Conservation (phyloP, 106 monocot genomes). For the Chionographis japonica region DNA sequence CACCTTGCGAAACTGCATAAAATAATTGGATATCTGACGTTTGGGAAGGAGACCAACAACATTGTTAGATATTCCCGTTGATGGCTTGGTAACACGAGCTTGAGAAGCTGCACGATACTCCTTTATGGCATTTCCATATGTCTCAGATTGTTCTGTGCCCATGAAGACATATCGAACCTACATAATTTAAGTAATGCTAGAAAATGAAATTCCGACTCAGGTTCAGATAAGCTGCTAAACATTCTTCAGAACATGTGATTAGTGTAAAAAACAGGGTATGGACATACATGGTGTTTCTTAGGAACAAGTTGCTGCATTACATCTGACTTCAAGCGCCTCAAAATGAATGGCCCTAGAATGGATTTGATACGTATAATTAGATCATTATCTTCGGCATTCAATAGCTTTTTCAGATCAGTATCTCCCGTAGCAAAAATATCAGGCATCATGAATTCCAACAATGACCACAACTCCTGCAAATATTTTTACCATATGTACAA, state of each 20-base stretch:
- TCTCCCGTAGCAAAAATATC: conserved; percentile 90
- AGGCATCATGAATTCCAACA: conserved; percentile 99
- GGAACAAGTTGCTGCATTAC: conserved; percentile 98
- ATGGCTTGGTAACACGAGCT: conserved; percentile 45
- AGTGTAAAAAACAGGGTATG: neutral
- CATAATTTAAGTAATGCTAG: conserved; percentile 3
- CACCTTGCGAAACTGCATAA: conserved; percentile 94
- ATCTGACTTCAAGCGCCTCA: conserved; percentile 95
- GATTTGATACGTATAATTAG: conserved; percentile 89
- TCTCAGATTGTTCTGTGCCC: conserved; percentile 55
- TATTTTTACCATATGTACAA: neutral
- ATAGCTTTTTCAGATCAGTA: conserved; percentile 73
- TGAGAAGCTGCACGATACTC: conserved; percentile 77
- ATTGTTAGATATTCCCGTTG: conserved; percentile 30
- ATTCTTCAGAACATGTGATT: neutral
- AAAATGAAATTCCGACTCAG: conserved; percentile 1
- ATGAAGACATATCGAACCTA: conserved; percentile 86
- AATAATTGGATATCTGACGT: conserved; percentile 98
- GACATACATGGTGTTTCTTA: conserved; percentile 80
- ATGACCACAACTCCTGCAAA: conserved; percentile 95
- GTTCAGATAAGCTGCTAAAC: neutral
- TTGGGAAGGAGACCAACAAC: conserved; percentile 48
- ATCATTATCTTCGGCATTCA: conserved; percentile 67
- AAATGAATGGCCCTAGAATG: conserved; percentile 93
- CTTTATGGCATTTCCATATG: conserved; percentile 65